Base-by-base conservation (phyloP, 768 basidiomycete species). In the Tricholoma flavovirens region DNA sequence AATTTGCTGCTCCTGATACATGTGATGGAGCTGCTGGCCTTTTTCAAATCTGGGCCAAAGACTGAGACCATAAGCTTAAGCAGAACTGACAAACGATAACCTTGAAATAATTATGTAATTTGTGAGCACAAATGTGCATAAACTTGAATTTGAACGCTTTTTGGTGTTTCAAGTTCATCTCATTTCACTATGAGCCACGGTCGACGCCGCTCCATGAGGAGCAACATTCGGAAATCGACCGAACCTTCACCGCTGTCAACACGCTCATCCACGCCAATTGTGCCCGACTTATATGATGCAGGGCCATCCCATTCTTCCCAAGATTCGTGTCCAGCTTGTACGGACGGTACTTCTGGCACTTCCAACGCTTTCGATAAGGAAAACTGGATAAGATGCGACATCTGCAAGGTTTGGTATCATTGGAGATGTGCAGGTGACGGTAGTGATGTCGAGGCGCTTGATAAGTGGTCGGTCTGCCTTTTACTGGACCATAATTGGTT, bases 351-450 rank as follows among this genome's bases (percentile, higher is more conserved):
- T 9, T 65, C 67, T 52, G 53, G 69, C 15, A 62, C 71, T 29
- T 67, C 66, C 22, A 66, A 64, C 51, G 63, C 73, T 3, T 75
- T 71, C 51, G 79, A 45, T 51, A 86, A 86, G 67, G 88, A 90
- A 60, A 83, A 75, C 63, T 94, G 91, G 92, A 83, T 93, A 55
- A 73, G 83, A 59, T 94, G 92, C 67, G 90, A 92, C 63, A 78
- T 79, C 19, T 91, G 88, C 75, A 86, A 86, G 70, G 79, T 74
- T 29, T 92, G 89, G 90, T 92, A 83, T 67, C 89, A 92, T 65
- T 93, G 89, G 88, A 75, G 80, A 56, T 92, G 90, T 69, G 87
- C 81, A 12, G 86, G 87, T 22, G 79, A 83, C 43, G 81, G 81
- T 12, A 77, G 77, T 36, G 84, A 86, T 58, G 75, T 86, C 10